These are phyloP conservation scores for Malassezia pachydermatis DNA, from an alignment of 1,284 basidiomycete genomes.

Conservation along the genomic window DNA sequence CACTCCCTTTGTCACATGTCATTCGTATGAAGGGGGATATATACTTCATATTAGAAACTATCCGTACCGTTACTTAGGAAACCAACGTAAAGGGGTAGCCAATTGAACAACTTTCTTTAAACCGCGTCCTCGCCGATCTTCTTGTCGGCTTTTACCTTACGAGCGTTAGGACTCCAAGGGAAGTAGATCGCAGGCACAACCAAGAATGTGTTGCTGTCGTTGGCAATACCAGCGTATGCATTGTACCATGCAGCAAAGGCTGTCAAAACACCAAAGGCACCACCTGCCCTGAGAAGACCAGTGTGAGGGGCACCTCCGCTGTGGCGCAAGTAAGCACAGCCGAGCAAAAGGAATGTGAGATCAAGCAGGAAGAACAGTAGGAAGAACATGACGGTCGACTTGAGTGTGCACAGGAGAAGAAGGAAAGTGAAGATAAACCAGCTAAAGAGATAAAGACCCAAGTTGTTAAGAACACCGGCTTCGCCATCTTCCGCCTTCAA, in stretches of 20 bases:
- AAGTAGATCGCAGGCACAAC: slow-evolving; percentile 12
- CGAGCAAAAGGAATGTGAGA: slow-evolving; percentile 51
- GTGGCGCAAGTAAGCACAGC: slow-evolving; percentile 28
- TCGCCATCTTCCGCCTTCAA: slow-evolving; percentile 22
- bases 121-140: too few relatives aligned
- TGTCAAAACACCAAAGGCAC: slow-evolving; percentile 19
- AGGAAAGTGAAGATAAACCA: slow-evolving; percentile 45
- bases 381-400: slow-evolving; percentile 45
- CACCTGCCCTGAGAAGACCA: slow-evolving; percentile 18
- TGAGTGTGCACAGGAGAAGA: slow-evolving; percentile 29
- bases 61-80: too few relatives aligned
- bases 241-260: slow-evolving; percentile 48
- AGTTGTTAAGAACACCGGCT: slow-evolving; percentile 20
- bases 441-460: slow-evolving; percentile 32
- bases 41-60: too few relatives aligned
- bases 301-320: slow-evolving; percentile 17
- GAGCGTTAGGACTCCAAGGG: slow-evolving; percentile 10
- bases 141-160: background rate
- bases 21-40: too few relatives aligned
- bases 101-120: too few relatives aligned
- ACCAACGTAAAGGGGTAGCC: too few relatives aligned
- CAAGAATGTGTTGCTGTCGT: slow-evolving; percentile 14
- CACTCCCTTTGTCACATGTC: too few relatives aligned
- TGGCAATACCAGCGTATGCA: slow-evolving; percentile 51
- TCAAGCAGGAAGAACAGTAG: slow-evolving; percentile 65